Conservation (phyloP, 2,329 filamentous ascomycete genomes). For the Xylariales sp. region DNA sequence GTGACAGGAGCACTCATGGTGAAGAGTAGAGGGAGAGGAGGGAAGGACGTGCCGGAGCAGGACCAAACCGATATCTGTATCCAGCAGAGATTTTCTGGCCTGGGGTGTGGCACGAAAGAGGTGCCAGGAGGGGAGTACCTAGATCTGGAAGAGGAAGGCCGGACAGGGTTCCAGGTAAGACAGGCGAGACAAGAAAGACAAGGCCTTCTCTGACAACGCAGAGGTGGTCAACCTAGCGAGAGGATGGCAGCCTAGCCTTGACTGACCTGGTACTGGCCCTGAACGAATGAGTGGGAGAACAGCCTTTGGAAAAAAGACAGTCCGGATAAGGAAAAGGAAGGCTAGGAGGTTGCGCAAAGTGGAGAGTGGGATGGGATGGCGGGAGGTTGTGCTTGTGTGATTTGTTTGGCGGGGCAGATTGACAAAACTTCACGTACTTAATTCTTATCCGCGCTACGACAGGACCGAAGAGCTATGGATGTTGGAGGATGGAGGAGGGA, state of each 20-base stretch:
- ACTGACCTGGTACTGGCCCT: constrained; percentile 1
- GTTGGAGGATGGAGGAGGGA: too few species aligned
- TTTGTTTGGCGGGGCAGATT: constrained; percentile 5
- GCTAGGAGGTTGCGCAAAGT: background rate
- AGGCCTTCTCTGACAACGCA: constrained; percentile 7
- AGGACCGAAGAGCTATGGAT: too few species aligned
- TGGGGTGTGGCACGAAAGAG: constrained; percentile 7
- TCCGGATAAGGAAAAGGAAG: constrained; percentile 6
- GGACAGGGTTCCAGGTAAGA: constrained; percentile 9
- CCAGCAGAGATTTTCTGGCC: constrained; percentile 7
- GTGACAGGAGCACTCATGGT: constrained; percentile 30
- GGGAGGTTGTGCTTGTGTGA: background rate
- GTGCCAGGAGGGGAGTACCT: background rate
- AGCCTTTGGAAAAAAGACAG: background rate
- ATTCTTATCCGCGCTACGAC: too few species aligned
- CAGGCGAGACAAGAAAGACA: background rate
- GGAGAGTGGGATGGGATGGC: constrained; percentile 1
- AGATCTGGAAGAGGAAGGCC: constrained; percentile 10
- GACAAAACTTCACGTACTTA: constrained; percentile 5
- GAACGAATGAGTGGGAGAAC: background rate
- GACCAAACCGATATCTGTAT: constrained; percentile 8
- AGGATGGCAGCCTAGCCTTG: constrained; percentile 4
- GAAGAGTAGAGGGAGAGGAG: constrained; percentile 26
- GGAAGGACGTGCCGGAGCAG: constrained; percentile 24
- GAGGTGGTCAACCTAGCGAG: constrained; percentile 6